These are phyloP conservation scores for Colletotrichum gloeosporioides DNA, from an alignment of 2,329 filamentous ascomycete species.

Conservation along the genomic window DNA sequence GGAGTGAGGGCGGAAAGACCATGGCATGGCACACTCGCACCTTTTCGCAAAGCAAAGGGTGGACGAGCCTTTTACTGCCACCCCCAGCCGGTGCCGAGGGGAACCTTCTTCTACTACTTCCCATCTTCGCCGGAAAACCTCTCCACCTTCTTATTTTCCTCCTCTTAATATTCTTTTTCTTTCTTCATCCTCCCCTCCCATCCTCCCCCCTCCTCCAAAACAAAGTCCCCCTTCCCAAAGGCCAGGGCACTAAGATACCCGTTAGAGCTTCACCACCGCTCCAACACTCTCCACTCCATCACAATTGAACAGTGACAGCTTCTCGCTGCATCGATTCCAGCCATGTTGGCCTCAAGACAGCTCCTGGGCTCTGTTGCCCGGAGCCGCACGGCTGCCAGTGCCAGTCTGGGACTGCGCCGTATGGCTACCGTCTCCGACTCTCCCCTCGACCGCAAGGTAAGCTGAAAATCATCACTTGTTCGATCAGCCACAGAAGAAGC, in stretches of 20 bases:
- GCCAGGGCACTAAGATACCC: conserved; percentile 15
- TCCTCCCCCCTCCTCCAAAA: not conserved
- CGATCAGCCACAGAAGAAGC: not conserved
- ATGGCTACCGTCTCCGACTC: conserved; percentile 88
- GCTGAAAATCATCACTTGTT: conserved; percentile 23
- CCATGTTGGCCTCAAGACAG: conserved; percentile 76
- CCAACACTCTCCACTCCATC: conserved; percentile 18
- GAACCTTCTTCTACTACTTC: conserved; percentile 17
- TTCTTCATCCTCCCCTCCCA: conserved; percentile 32
- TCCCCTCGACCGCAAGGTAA: conserved; percentile 87
- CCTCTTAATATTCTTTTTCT: conserved; percentile 27
- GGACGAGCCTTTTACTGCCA: conserved; percentile 3
- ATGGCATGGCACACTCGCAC: not conserved
- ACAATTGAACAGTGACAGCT: conserved; percentile 35
- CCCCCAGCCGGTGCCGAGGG: not conserved
- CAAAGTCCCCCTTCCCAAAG: not conserved
- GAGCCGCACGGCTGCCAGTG: conserved; percentile 59
- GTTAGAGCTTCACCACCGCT: conserved; percentile 12
- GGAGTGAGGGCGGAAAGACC: not conserved
- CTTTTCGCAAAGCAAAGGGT: not conserved
- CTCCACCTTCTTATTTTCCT: conserved; percentile 24
- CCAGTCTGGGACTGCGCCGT: conserved; percentile 68
- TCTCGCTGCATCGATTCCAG: conserved; percentile 41
- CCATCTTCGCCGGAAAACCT: conserved; percentile 29
- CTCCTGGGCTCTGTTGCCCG: conserved; percentile 69